Base-by-base conservation (phyloP, 345 rosid species). In the Limnanthes douglasii region DNA sequence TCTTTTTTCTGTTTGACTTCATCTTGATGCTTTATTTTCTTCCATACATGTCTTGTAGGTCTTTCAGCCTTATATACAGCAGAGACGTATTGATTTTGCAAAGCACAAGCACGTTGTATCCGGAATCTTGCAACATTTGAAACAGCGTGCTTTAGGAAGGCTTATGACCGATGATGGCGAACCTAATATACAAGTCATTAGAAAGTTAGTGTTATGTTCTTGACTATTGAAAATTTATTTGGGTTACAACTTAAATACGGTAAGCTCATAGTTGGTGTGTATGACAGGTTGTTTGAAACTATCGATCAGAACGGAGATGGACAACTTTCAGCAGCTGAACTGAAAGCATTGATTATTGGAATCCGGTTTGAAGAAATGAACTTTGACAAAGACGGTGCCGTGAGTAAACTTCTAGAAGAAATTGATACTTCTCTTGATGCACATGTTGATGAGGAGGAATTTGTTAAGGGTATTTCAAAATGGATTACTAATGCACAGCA, bases 31-130 rank as follows among this genome's bases (percentile, higher is more conserved):
- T 8, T 41, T 41, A 48, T 30, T 10, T 57, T 18, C 40, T 56
- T 42, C 50, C 14, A 45, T 27, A 20, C 18, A 28, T 50, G 17
- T 37, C 30, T 18, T 52, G 22, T 41, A 65, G 72, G 67, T 65
- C 18, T 56, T 77, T 52, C 98, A 90, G 64, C 98, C 98, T 6
- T 72, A 80, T 94, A 70, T 90, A 31, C 98, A 80, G 56, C 60
- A 58, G 53, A 72, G 94, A 29, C 65, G 77, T 31, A 50, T 90
- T 43, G 86, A 78, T 57, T 90, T 57, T 32, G 78, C 58, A 9
- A 72, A 69, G 70, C 88, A 68, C 57, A 80, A 72, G 67, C 85
- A 53, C 44, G 73, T 74, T 21, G 61, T 90, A 8, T 72, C 95
- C 32, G 76, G 73, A 62, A 66, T 90, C 35, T 50, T 90, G 34